These are phyloP conservation scores for Talaromyces rugulosus DNA, from an alignment of 2,329 filamentous ascomycete genomes.

Conservation along the genomic window DNA sequence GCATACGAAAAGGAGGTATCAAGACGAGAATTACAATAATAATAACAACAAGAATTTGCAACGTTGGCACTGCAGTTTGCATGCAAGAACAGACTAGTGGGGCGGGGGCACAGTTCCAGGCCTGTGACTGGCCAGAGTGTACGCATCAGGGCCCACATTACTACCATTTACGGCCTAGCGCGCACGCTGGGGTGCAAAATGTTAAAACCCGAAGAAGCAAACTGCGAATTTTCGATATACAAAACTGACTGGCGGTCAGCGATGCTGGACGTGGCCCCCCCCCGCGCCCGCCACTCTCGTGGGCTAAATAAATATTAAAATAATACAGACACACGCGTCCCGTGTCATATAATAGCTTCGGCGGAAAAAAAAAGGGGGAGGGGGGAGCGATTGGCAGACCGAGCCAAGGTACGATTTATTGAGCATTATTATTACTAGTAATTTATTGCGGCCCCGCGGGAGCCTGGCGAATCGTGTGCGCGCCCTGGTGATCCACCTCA, in stretches of 20 bases:
- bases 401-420: not conserved
- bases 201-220: not conserved
- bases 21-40: no score
- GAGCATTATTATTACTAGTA: not conserved
- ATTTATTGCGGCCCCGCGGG: not conserved
- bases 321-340: not conserved
- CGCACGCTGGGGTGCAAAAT: not conserved
- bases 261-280: not conserved
- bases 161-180: not conserved
- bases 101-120: not conserved
- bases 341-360: not conserved
- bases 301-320: not conserved
- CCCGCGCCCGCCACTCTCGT: not conserved
- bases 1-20: not conserved
- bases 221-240: not conserved
- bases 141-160: not conserved
- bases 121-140: not conserved
- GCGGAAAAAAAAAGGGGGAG: not conserved
- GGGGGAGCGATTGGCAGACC: not conserved
- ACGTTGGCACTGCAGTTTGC: not conserved
- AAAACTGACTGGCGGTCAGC: not conserved
- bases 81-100: not conserved
- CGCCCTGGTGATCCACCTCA: not conserved
- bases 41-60: not conserved
- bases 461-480: not conserved